Evolutionary conservation across 208 protist genomes (phyloP).

Genomic region (Leishmania martiniquensis): DNA sequence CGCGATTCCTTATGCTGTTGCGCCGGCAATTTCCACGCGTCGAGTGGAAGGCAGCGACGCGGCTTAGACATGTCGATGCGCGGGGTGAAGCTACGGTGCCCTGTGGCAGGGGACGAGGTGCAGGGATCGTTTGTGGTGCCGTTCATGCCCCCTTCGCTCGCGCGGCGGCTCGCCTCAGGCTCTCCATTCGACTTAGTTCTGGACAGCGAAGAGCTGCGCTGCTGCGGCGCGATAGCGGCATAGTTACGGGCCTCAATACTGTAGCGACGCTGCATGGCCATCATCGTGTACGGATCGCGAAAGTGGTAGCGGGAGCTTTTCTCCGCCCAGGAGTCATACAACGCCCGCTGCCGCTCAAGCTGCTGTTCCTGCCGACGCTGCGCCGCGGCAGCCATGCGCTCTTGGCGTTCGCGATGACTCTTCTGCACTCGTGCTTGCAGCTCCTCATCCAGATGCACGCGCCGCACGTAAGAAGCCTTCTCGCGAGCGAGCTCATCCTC

Average conservation of each 20-base stretch:
- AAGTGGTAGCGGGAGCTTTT: conserved; percentile 29
- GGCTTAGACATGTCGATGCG: conserved; percentile 26
- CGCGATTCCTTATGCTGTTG: background rate
- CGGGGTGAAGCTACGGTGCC: conserved; percentile 5
- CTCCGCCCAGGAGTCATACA: conserved; percentile 22
- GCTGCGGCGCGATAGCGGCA: conserved; percentile 10
- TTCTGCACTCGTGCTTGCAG: conserved; percentile 16
- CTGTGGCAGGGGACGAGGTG: background rate
- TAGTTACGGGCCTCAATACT: conserved; percentile 3
- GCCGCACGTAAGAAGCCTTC: conserved; percentile 29
- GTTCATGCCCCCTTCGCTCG: background rate
- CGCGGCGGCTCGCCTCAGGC: background rate
- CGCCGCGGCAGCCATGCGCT: conserved; percentile 26
- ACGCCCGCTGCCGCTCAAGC: conserved; percentile 23
- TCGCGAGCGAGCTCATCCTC: conserved; percentile 52
- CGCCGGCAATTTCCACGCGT: conserved; percentile 28
- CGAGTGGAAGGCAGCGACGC: conserved; percentile 16
- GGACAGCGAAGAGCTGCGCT: conserved; percentile 4
- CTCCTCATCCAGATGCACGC: conserved; percentile 13
- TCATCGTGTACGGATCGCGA: conserved; percentile 48
- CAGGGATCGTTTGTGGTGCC: background rate
- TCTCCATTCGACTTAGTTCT: background rate
- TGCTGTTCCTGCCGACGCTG: conserved; percentile 42
- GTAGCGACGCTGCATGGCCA: conserved; percentile 44
- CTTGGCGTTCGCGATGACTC: conserved; percentile 13